phyloP scores from a whole-genome alignment of 495 filamentous ascomycete genomes.

The Penicillium roqueforti region DNA sequence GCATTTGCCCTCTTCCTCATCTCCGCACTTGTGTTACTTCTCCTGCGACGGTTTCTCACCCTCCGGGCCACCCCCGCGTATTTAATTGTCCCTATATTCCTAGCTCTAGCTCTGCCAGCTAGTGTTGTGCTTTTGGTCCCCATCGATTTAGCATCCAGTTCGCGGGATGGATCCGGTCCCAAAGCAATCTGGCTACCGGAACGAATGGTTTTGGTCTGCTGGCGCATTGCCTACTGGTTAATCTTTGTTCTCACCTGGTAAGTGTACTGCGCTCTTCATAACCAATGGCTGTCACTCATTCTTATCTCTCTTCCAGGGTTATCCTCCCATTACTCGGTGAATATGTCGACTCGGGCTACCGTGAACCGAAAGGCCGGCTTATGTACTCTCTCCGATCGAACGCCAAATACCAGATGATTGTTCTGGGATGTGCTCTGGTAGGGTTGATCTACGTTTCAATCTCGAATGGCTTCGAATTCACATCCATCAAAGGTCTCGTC shows the following conservation, averaged over 20 bases:
- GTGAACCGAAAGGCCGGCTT: conserved; percentile 73
- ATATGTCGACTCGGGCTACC: conserved; percentile 89
- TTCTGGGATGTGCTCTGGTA: conserved; percentile 64
- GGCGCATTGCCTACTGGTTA: conserved; percentile 94
- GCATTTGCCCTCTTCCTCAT: conserved; percentile 65
- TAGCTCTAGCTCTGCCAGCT: conserved; percentile 85
- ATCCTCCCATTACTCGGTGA: conserved; percentile 91
- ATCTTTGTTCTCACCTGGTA: conserved; percentile 94
- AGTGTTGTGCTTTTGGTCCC: conserved; percentile 93
- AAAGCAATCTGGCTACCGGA: conserved; percentile 66
- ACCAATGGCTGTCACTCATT: conserved; percentile 3
- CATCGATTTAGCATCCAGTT: conserved; percentile 88
- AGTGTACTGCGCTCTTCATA: conserved; percentile 8
- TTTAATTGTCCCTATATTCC: conserved; percentile 86
- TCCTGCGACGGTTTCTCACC: conserved; percentile 83
- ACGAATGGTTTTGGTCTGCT: conserved; percentile 69
- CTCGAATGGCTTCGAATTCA: conserved; percentile 64
- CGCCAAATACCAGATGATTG: conserved; percentile 78
- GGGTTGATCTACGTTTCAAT: conserved; percentile 80
- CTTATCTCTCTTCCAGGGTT: conserved; percentile 51
- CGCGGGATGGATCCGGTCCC: conserved; percentile 61
- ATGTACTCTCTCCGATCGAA: conserved; percentile 81
- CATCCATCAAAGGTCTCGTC: conserved; percentile 68
- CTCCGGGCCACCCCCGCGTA: conserved; percentile 87
- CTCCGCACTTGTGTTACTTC: conserved; percentile 69